A percentile compares a stretch with the other conserved stretches of the same genome.
Evolutionary conservation across 306 rosid species (phyloP).

Genomic region (Betula pendula): DNA sequence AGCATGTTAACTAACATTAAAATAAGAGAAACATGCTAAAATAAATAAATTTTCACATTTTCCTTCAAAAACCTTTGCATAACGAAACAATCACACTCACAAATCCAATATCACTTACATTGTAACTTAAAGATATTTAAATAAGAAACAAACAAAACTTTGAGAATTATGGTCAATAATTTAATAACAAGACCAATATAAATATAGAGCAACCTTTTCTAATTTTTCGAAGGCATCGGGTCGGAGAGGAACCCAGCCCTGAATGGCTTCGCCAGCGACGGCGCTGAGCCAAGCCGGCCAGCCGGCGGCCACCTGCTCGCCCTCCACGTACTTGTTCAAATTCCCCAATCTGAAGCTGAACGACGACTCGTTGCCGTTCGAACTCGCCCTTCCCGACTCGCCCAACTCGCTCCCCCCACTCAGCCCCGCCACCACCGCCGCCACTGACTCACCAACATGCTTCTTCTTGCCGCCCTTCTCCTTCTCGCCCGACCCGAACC

Average conservation of each 20-base stretch:
- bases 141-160: neutral
- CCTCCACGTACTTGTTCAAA: constrained; percentile 74
- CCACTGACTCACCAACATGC: constrained; percentile 36
- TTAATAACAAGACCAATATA: neutral
- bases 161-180: neutral
- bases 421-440: constrained; percentile 37
- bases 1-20: neutral
- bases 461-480: constrained; percentile 27
- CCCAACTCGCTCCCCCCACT: constrained; percentile 69
- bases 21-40: neutral
- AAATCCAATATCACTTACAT: neutral
- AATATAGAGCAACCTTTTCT: constrained; percentile 60
- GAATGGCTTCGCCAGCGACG: constrained; percentile 94
- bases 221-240: constrained; percentile 87
- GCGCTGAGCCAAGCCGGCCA: constrained; percentile 98
- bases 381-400: constrained; percentile 81
- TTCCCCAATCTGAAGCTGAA: constrained; percentile 83
- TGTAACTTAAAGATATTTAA: neutral
- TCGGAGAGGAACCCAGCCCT: constrained; percentile 93
- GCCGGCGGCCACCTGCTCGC: constrained; percentile 91
- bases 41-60: neutral
- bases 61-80: neutral
- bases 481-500: constrained; percentile 33
- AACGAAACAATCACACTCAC: neutral
- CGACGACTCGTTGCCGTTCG: constrained; percentile 54